Conservation (phyloP, 805 yeast species). For the Kockiozyma suomiensis region DNA sequence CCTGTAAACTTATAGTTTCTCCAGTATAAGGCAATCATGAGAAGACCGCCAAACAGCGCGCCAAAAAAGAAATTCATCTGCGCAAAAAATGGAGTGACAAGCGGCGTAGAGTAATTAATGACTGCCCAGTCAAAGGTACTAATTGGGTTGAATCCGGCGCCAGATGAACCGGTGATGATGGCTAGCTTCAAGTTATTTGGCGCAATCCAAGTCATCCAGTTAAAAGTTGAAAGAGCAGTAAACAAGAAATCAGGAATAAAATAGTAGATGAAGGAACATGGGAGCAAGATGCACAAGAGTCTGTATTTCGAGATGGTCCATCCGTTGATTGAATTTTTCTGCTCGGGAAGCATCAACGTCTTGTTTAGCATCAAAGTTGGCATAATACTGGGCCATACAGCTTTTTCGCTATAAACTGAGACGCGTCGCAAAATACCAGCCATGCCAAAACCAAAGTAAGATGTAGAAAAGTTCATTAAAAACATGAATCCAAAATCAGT, state of each 20-base stretch:
- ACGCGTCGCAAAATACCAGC: slow-evolving; percentile 66
- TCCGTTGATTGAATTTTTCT: slow-evolving; percentile 53
- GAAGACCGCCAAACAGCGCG: slow-evolving; percentile 53
- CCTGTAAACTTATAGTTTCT: slow-evolving; percentile 57
- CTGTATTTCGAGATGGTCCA: slow-evolving; percentile 60
- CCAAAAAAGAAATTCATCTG: slow-evolving; percentile 48
- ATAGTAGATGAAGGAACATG: slow-evolving; percentile 51
- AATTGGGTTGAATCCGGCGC: slow-evolving; percentile 65
- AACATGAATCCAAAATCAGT: slow-evolving; percentile 55
- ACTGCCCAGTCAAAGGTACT: slow-evolving; percentile 69
- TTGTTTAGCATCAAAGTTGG: slow-evolving; percentile 55
- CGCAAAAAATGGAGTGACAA: slow-evolving; percentile 32
- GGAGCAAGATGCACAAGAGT: slow-evolving; percentile 51
- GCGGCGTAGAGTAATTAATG: slow-evolving; percentile 39
- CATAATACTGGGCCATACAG: slow-evolving; percentile 58
- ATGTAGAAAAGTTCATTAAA: slow-evolving; percentile 56
- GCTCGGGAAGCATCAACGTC: slow-evolving; percentile 50
- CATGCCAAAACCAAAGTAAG: slow-evolving; percentile 66
- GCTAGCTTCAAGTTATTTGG: slow-evolving; percentile 59
- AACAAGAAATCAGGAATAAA: slow-evolving; percentile 67
- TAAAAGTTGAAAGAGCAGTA: slow-evolving; percentile 59
- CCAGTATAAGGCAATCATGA: slow-evolving; percentile 55
- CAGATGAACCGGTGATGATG: slow-evolving; percentile 67
- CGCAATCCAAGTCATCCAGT: slow-evolving; percentile 66
- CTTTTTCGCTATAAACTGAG: slow-evolving; percentile 58